Evolutionary conservation across 495 filamentous ascomycete genomes (phyloP).

Genomic region (Xylaria nigripes): DNA sequence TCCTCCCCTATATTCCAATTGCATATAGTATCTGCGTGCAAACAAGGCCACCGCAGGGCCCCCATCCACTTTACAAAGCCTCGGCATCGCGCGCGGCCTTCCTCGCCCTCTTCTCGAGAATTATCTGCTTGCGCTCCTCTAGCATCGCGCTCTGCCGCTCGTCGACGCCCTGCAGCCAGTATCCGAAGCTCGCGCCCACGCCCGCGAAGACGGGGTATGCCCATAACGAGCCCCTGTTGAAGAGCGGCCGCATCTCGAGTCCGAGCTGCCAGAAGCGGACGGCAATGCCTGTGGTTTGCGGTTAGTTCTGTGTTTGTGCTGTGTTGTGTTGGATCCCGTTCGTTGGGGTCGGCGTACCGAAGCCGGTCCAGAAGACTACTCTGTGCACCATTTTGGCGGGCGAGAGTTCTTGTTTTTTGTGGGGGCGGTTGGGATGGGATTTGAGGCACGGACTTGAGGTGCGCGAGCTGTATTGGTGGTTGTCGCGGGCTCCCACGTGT

Average conservation of each 20-base stretch:
- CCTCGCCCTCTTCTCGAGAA: slow-evolving; percentile 83
- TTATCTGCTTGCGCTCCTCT: slow-evolving; percentile 59
- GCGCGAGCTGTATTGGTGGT: background rate
- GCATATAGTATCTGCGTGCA: too few relatives aligned
- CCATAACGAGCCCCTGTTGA: slow-evolving; percentile 68
- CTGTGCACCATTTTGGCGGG: slow-evolving; percentile 49
- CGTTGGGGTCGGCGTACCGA: slow-evolving; percentile 56
- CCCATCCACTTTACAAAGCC: slow-evolving; percentile 7
- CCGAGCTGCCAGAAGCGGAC: slow-evolving; percentile 93
- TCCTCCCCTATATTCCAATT: too few relatives aligned
- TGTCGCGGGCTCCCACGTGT: background rate
- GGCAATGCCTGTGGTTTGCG: slow-evolving; percentile 56
- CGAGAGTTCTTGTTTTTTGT: background rate
- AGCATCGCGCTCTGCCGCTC: slow-evolving; percentile 66
- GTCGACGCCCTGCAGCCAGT: slow-evolving; percentile 88
- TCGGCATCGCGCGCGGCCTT: slow-evolving; percentile 53
- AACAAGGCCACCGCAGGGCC: too few relatives aligned
- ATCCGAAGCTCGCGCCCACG: slow-evolving; percentile 84
- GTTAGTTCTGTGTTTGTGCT: slow-evolving; percentile 4
- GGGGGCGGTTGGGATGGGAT: too few relatives aligned
- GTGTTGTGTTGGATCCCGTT: background rate
- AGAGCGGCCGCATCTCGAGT: slow-evolving; percentile 94
- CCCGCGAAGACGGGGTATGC: slow-evolving; percentile 85
- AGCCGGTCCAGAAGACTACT: slow-evolving; percentile 92
- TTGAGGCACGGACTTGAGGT: background rate